A percentile compares a stretch with the other conserved stretches of the same genome.
Evolutionary conservation across 2,329 filamentous ascomycete species (phyloP).

Genomic region (Saccharata proteae): DNA sequence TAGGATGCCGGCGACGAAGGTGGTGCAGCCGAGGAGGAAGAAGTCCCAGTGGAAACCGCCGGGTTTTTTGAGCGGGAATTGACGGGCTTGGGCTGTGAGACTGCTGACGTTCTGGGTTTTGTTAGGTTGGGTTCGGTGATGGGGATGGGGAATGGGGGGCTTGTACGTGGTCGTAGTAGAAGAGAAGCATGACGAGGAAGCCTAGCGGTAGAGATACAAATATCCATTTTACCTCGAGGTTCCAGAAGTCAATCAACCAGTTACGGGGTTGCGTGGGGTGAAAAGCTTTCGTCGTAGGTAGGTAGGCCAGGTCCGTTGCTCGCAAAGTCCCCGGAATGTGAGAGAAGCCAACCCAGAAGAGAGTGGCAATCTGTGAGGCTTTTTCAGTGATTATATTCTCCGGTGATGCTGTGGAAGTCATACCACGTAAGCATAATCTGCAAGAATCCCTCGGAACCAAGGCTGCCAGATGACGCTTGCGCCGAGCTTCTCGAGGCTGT

Average conservation of each 20-base stretch:
- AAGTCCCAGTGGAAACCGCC: constrained; percentile 48
- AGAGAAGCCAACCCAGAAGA: constrained; percentile 43
- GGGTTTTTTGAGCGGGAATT: constrained; percentile 42
- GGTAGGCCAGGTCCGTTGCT: constrained; percentile 27
- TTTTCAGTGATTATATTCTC: not conserved
- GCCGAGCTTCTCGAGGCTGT: constrained; percentile 38
- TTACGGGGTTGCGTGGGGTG: constrained; percentile 32
- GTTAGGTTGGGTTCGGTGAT: constrained; percentile 8
- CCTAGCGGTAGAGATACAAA: constrained; percentile 43
- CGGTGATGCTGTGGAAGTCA: constrained; percentile 9
- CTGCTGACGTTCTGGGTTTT: constrained; percentile 38
- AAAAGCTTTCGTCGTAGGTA: constrained; percentile 35
- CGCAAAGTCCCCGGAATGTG: constrained; percentile 38
- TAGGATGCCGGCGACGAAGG: constrained; percentile 39
- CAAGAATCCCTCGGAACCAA: constrained; percentile 33
- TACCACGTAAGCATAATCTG: constrained; percentile 42
- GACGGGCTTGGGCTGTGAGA: constrained; percentile 39
- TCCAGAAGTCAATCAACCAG: constrained; percentile 44
- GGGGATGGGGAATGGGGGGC: not conserved
- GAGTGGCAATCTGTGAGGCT: constrained; percentile 30
- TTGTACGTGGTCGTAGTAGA: constrained; percentile 44
- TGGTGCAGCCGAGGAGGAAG: constrained; percentile 43
- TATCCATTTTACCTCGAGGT: constrained; percentile 38
- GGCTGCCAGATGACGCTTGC: constrained; percentile 33
- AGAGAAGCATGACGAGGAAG: constrained; percentile 40